Conservation (phyloP, 2,329 filamentous ascomycete species). For the Septoria petroselini region DNA sequence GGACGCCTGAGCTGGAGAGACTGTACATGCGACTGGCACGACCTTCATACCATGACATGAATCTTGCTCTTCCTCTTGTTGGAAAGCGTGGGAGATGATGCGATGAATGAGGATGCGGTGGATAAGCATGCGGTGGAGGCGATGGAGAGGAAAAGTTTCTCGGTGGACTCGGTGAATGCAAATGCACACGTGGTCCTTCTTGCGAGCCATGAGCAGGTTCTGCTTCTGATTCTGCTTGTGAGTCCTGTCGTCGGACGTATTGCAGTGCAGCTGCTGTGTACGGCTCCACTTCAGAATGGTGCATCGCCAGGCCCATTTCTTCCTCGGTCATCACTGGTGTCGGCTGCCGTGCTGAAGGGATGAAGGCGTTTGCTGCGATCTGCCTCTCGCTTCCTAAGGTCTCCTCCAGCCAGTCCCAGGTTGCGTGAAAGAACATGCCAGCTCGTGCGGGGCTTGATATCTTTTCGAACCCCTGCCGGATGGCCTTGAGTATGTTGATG, state of each 20-base stretch:
- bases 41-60: too few relatives aligned
- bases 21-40: too few relatives aligned
- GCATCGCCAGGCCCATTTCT: conserved; percentile 16
- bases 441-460: conserved; percentile 10
- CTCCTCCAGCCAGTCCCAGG: conserved; percentile 11
- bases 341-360: conserved; percentile 1
- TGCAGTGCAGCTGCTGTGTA: background rate
- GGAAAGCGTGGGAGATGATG: too few relatives aligned
- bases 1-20: too few relatives aligned
- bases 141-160: too few relatives aligned
- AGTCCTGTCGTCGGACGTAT: background rate
- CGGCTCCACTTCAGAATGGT: conserved; percentile 2
- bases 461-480: conserved; percentile 14
- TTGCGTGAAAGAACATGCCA: conserved; percentile 11
- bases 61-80: too few relatives aligned
- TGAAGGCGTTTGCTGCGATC: conserved; percentile 4
- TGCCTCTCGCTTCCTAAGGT: conserved; percentile 12
- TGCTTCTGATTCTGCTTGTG: background rate
- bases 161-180: too few relatives aligned
- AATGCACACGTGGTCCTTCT: too few relatives aligned
- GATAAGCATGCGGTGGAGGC: too few relatives aligned
- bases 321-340: conserved; percentile 15
- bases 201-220: background rate
- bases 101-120: too few relatives aligned
- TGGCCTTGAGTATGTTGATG: conserved; percentile 6